Evolutionary conservation across 2,329 filamentous ascomycete genomes (phyloP), one percentile per base, ranked within the genome.

Genomic region (Emergomyces orientalis): DNA sequence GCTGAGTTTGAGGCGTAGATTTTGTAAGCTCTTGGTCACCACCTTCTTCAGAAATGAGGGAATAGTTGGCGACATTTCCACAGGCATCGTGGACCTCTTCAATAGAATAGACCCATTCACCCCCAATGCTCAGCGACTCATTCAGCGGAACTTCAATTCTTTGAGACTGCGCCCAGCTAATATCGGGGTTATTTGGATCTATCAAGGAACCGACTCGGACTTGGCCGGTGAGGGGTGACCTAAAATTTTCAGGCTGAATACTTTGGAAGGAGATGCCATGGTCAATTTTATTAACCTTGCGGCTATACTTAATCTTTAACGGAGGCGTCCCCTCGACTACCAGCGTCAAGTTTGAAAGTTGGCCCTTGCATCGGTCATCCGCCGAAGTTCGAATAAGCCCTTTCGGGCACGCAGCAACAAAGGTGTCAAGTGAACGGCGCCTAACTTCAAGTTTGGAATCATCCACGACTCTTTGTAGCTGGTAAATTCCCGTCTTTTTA

Each of bases 381-480:
- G 83, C 80, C 27, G 84, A 82, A 7, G 86, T 81, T 65, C 86
- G 85, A 34, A 97, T 86, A 60, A 81, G 81, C 25, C 91, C 94
- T 67, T 86, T 87, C 1, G 94, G 94, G 72, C 94, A 99, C 34
- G 85, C 81, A 14, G 96, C 91, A 58, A 99, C 88, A 62, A 95
- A 87, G 0, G 91, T 89, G 69, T 94, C 90, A 58, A 87, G 87
- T 60, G 82, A 83, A 49, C 84, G 82, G 49, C 89, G 86, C 69
- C 92, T 91, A 13, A 97, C 90, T 73, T 97, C 91, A 39, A 99
- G 84, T 74, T 96, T 96, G 64, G 95, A 94, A 73, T 96, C 88
- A 73, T 99, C 94, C 66, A 96, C 79, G 11, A 99, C 91, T 72
- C 87, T 91, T 63, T 87, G 84, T 39, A 99, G 81, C 51, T 88